Base-by-base conservation (phyloP, 768 basidiomycete species). In the Kwoniella newhampshirensis region DNA sequence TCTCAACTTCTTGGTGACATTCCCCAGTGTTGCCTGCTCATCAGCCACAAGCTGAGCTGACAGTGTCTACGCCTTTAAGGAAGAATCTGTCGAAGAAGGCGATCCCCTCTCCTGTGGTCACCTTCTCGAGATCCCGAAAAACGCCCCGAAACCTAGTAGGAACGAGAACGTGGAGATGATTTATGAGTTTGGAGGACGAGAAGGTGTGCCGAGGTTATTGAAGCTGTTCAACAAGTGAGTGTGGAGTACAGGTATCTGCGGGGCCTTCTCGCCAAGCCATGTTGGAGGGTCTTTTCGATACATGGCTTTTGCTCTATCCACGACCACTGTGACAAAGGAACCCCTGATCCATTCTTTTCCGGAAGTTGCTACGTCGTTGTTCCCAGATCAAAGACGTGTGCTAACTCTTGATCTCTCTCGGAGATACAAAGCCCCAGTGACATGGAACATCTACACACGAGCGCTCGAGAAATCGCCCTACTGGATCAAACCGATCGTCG, bases 381-480 rank as follows among this genome's bases (percentile, higher is more conserved):
- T n/a, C n/a, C n/a, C n/a, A n/a, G n/a, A n/a, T n/a, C n/a, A n/a
- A n/a, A n/a, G n/a, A n/a, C n/a, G n/a, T n/a, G n/a, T n/a, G n/a
- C n/a, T n/a, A n/a, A n/a, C 41, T 8, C 8, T 36, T 53, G 49
- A 55, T 47, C 17, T 35, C 26, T 18, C 26, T 23, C 23, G 23
- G 20, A 63, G 68, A 32, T 43, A 60, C 46, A 51, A 64, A 15
- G 49, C 60, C 20, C 60, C 57, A 25, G 60, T 64, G 15, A 66
- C 64, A n/a, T 69, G 62, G 62, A 67, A 67, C 44, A 51, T 62
- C 23, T 54, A 43, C 30, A 60, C 69, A 13, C 55, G 61, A 4
- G 67, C 67, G 1, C 50, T 71, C 17, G 64, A 68, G 39, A 57
- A 66, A 32, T 42, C 35, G 0, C 60, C 67, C 3, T 63, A 60